Conservation (phyloP, 2,329 filamentous ascomycete species). For the Chaetothyriales sp. region DNA sequence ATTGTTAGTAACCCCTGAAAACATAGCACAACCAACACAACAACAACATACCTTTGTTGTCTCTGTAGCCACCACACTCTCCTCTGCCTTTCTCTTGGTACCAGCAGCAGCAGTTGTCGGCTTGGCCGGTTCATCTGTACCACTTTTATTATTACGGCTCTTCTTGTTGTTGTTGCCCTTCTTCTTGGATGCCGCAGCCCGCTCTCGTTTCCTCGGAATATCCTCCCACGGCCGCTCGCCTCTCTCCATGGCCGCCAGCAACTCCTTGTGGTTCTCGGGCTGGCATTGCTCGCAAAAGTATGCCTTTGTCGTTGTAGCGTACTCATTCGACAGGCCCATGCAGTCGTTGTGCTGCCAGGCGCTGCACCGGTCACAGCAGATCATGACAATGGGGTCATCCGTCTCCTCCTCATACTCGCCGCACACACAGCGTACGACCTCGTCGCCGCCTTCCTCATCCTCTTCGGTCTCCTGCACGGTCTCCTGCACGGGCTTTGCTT, state of each 20-base stretch:
- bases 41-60: slow-evolving; percentile 9
- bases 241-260: slow-evolving; percentile 59
- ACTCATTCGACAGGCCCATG: slow-evolving; percentile 68
- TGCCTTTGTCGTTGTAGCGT: slow-evolving; percentile 47
- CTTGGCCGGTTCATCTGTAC: slow-evolving; percentile 28
- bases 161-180: slow-evolving; percentile 33
- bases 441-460: slow-evolving; percentile 41
- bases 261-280: slow-evolving; percentile 66
- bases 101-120: slow-evolving; percentile 15
- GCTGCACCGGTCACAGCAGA: slow-evolving; percentile 80
- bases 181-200: slow-evolving; percentile 42
- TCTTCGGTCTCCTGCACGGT: slow-evolving; percentile 35
- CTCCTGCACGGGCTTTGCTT: slow-evolving; percentile 31
- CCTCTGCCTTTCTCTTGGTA: slow-evolving; percentile 32
- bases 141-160: slow-evolving; percentile 47
- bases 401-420: slow-evolving; percentile 74
- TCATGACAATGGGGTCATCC: slow-evolving; percentile 80
- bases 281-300: slow-evolving; percentile 89
- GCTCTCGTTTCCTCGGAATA: slow-evolving; percentile 45
- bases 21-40: background rate
- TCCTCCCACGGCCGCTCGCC: slow-evolving; percentile 82
- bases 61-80: slow-evolving; percentile 19
- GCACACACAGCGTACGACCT: slow-evolving; percentile 85
- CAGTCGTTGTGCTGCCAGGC: slow-evolving; percentile 98
- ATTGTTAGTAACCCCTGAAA: slow-evolving; percentile 17